These are phyloP conservation scores for Lanmaoa pseudosensibilis DNA, from an alignment of 768 basidiomycete genomes.

Conservation along the genomic window DNA sequence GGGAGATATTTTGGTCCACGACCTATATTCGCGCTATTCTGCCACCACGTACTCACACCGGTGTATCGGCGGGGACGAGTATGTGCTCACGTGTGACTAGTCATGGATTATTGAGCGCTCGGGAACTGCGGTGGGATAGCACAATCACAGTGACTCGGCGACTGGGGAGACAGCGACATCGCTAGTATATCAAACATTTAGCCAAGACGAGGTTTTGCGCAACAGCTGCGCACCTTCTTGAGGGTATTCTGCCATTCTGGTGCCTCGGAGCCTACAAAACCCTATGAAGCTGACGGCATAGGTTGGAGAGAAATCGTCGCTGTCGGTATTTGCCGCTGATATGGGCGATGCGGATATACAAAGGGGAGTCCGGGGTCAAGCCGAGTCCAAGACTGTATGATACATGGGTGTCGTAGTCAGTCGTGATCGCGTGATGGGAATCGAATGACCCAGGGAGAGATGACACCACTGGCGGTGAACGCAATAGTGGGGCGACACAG, in stretches of 20 bases:
- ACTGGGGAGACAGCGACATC: not conserved
- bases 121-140: not conserved
- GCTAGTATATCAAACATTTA: not conserved
- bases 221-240: not conserved
- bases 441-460: not conserved
- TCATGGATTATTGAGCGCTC: not conserved
- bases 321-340: not conserved
- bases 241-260: not conserved
- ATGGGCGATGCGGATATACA: not conserved
- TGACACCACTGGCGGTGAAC: not conserved
- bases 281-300: slow-evolving; percentile 24
- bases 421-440: not conserved
- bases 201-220: not conserved
- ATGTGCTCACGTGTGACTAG: not conserved
- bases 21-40: not conserved
- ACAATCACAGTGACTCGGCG: not conserved
- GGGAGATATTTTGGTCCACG: slow-evolving; percentile 2
- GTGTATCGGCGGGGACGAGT: not conserved
- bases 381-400: not conserved
- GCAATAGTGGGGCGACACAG: not conserved
- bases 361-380: slow-evolving; percentile 19
- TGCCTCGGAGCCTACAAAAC: slow-evolving; percentile 10
- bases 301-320: not conserved
- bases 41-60: slow-evolving; percentile 2
- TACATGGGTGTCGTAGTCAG: too few species aligned